A percentile compares a stretch with the other conserved stretches of the same genome.
phyloP scores from a whole-genome alignment of 177 flowering plant species.

The Vitis hybrid region DNA sequence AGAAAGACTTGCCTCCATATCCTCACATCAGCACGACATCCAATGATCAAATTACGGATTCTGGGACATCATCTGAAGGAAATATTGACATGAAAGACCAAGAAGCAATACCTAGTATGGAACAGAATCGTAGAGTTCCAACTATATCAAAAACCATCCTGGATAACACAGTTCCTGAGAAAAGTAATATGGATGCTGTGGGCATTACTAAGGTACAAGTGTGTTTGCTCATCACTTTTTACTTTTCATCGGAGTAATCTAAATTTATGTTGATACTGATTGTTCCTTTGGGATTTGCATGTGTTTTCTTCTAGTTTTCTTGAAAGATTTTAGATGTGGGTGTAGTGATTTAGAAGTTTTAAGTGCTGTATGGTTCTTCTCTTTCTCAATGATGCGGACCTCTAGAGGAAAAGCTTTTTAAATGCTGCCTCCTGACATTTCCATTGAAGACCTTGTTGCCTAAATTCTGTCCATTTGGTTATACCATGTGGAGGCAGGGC shows the following conservation, averaged over 20 bases:
- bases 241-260: not conserved
- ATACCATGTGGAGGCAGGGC: not conserved
- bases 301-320: not conserved
- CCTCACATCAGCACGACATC: conserved; percentile 17
- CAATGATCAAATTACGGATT: conserved; percentile 21
- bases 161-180: too few relatives aligned
- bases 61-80: conserved; percentile 28
- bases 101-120: conserved; percentile 18
- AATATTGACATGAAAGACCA: conserved; percentile 22
- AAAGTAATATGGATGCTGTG: too few relatives aligned
- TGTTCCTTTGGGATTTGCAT: not conserved
- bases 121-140: conserved; percentile 22
- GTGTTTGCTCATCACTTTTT: conserved; percentile 2
- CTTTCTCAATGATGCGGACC: not conserved
- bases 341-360: not conserved
- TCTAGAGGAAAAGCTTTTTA: not conserved
- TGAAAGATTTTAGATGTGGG: not conserved
- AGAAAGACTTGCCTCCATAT: conserved; percentile 24
- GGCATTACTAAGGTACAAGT: too few relatives aligned
- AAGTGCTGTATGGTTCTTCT: not conserved
- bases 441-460: not conserved
- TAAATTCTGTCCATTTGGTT: not conserved
- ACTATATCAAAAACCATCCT: not conserved
- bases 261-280: not conserved
- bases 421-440: not conserved